A percentile compares a stretch with the other conserved stretches of the same genome.
These are phyloP conservation scores for Pestalotiopsis sp. DNA, from an alignment of 2,329 filamentous ascomycete species.

Conservation along the genomic window DNA sequence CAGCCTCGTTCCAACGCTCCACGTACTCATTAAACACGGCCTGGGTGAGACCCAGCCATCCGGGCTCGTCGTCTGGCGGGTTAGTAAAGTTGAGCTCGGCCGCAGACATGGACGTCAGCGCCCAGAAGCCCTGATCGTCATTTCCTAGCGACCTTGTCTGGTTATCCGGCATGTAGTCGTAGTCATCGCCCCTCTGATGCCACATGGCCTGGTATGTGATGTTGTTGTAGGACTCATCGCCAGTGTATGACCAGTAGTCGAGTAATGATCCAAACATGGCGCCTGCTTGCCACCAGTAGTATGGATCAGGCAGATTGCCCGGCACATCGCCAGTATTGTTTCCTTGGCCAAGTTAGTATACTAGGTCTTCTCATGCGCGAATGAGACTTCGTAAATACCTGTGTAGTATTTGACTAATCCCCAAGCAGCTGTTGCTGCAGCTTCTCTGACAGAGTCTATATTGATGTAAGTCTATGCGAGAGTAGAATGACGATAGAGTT, in stretches of 20 bases:
- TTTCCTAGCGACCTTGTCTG: constrained; percentile 64
- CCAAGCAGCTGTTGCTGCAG: constrained; percentile 47
- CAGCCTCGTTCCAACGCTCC: constrained; percentile 63
- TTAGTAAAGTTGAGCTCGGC: constrained; percentile 76
- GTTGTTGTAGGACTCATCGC: constrained; percentile 65
- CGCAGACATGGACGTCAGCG: constrained; percentile 74
- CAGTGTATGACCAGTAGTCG: constrained; percentile 72
- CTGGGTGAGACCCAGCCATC: constrained; percentile 78
- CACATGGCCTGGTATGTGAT: constrained; percentile 59
- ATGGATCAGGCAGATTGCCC: constrained; percentile 59
- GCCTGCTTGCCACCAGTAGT: constrained; percentile 79
- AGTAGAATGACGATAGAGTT: not conserved
- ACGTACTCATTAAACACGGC: constrained; percentile 80
- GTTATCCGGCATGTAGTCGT: constrained; percentile 66
- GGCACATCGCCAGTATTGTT: constrained; percentile 60
- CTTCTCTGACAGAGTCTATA: constrained; percentile 20
- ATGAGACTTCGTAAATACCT: not conserved
- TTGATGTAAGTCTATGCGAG: not conserved
- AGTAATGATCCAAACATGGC: constrained; percentile 71
- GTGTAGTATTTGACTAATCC: constrained; percentile 51
- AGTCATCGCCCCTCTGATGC: constrained; percentile 59
- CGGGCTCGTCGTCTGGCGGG: constrained; percentile 59
- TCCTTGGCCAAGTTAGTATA: constrained; percentile 28
- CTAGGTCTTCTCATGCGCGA: not conserved
- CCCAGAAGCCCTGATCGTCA: constrained; percentile 84